Evolutionary conservation across 805 yeast genomes (phyloP).

Genomic region (Ogataea dorogensis): DNA sequence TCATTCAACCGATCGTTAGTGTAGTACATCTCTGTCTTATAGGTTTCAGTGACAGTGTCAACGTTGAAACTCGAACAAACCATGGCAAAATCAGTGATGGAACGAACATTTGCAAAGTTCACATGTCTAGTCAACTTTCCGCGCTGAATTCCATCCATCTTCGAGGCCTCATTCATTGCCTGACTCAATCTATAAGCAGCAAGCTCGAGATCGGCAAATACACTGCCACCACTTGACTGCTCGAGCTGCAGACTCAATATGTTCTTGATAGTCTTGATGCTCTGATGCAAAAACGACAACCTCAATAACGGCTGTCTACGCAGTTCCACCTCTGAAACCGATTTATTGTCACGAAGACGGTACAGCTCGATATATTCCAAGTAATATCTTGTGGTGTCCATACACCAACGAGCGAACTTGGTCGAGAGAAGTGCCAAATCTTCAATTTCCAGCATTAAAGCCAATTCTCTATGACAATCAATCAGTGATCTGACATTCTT

Average conservation of each 20-base stretch:
- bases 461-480: constrained; percentile 21
- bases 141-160: constrained; percentile 26
- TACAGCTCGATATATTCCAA: constrained; percentile 23
- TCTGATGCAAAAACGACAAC: constrained; percentile 27
- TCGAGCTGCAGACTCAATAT: constrained; percentile 21
- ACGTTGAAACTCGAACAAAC: constrained; percentile 23
- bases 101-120: constrained; percentile 25
- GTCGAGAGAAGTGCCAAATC: constrained; percentile 17
- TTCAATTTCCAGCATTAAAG: constrained; percentile 7
- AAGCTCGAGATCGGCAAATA: constrained; percentile 27
- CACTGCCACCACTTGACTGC: constrained; percentile 20
- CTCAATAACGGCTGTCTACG: constrained; percentile 34
- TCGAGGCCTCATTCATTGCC: constrained; percentile 21
- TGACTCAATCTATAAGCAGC: constrained; percentile 20
- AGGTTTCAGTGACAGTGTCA: constrained; percentile 6
- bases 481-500: constrained; percentile 18
- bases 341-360: constrained; percentile 23
- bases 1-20: constrained; percentile 23
- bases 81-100: constrained; percentile 20
- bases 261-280: constrained; percentile 23
- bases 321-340: constrained; percentile 28
- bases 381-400: constrained; percentile 21
- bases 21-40: constrained; percentile 27
- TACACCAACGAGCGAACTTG: constrained; percentile 29
- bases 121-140: constrained; percentile 15